Evolutionary conservation across 306 rosid genomes (phyloP), one percentile per base, ranked within the genome.

Genomic region (Chamaecrista fasciculata): DNA sequence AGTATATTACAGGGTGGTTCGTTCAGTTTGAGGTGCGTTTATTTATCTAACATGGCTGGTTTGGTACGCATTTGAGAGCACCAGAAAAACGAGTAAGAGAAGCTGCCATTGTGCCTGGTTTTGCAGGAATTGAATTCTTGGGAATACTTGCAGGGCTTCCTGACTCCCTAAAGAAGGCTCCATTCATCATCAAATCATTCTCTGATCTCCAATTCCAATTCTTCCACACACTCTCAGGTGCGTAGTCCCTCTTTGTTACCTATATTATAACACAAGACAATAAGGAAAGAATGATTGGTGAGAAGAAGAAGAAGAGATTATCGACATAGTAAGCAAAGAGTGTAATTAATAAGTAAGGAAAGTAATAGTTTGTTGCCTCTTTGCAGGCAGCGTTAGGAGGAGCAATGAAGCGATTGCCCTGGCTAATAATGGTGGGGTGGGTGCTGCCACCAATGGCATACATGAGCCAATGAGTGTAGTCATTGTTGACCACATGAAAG

Each of bases 391-490:
- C 14, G 20, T 73, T 25, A 0, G 52, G 33, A 6, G 79, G 80
- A 36, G 90, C 85, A 20, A 76, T 50, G 36, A 67, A 87, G 6
- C 87, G 79, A 53, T 82, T 85, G 26, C 90, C 87, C 68, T 85
- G 90, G 75, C 93, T 84, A 19, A 80, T 24, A 46, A 87, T 80
- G 65, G 88, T 87, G 43, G 93, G 88, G 21, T 71, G 62, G 47
- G 37, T 40, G 70, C 86, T 82, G 12, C 90, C 93, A 24, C 90
- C 88, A 49, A 85, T 71, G 68, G 88, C 87, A 58, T 83, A 82
- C 86, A 79, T 86, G 58, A 62, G 72, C 86, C 90, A 86, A 4
- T 86, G 89, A 55, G 86, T 86, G 71, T 80, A 84, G 78, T 80
- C 85, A 60, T 87, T 79, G 79, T 82, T 84, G 52, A 84, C 85